phyloP scores from a whole-genome alignment of 169 alveolate species.

The Cryptosporidium bovis region DNA sequence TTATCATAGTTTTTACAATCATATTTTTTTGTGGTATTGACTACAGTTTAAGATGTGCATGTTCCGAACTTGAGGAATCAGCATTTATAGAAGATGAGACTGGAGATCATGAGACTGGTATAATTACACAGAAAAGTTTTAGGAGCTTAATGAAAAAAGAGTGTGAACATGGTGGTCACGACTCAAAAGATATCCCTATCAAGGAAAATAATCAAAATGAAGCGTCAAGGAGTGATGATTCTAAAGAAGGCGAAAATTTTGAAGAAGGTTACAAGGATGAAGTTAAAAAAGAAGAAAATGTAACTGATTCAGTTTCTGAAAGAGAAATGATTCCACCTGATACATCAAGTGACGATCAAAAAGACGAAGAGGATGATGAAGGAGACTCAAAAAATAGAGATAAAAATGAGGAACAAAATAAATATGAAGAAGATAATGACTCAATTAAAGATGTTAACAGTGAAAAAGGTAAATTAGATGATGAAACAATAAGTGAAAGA shows the following conservation, averaged over 20 bases:
- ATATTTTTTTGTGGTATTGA: neutral
- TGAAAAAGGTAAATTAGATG: neutral
- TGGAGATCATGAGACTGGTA: constrained; percentile 3
- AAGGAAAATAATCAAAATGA: neutral
- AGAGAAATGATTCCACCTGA: neutral
- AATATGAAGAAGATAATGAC: neutral
- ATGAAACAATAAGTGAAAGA: neutral
- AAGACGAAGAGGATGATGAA: neutral
- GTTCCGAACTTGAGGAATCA: constrained; percentile 21
- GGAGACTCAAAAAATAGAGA: neutral
- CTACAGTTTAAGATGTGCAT: constrained; percentile 18
- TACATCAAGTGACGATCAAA: neutral
- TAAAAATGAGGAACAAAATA: constrained; percentile 1
- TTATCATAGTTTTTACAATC: neutral
- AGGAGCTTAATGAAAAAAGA: constrained; percentile 31
- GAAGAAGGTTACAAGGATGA: neutral
- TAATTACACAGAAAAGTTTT: constrained; percentile 27
- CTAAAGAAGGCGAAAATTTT: neutral
- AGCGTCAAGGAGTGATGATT: neutral
- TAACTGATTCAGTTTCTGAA: neutral
- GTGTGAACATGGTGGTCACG: neutral
- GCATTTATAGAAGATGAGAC: constrained; percentile 9
- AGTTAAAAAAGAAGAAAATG: neutral
- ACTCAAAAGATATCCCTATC: neutral
- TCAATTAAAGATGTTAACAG: neutral